These are phyloP conservation scores for Pichia sp. DNA, from an alignment of 1,139 yeast species.

Conservation along the genomic window DNA sequence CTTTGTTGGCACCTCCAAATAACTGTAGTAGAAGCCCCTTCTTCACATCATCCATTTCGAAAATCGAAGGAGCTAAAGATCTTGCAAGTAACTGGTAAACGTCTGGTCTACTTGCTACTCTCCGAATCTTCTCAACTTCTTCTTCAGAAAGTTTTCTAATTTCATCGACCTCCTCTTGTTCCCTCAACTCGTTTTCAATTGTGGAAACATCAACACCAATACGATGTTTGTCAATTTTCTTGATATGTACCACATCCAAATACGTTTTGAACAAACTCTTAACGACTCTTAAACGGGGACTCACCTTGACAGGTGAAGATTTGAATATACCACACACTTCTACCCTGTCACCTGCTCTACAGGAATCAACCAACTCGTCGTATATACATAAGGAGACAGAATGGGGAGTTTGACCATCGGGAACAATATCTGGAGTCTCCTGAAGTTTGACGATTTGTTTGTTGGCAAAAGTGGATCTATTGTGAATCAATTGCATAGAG, in stretches of 20 bases:
- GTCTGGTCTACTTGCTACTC: conserved; percentile 65
- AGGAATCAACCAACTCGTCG: conserved; percentile 90
- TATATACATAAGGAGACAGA: conserved; percentile 90
- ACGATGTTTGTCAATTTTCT: conserved; percentile 78
- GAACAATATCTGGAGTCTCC: conserved; percentile 97
- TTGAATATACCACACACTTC: conserved; percentile 95
- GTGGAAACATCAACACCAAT: conserved; percentile 79
- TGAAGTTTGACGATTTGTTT: conserved; percentile 91
- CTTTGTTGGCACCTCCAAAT: conserved; percentile 93
- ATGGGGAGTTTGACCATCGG: conserved; percentile 99
- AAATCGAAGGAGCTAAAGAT: conserved; percentile 92
- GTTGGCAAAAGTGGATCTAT: conserved; percentile 88
- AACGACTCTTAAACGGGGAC: conserved; percentile 78
- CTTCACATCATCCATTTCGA: conserved; percentile 93
- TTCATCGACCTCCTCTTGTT: conserved; percentile 67
- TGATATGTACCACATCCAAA: conserved; percentile 88
- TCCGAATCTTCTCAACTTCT: conserved; percentile 62
- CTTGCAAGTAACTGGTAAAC: conserved; percentile 84
- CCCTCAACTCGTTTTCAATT: conserved; percentile 50
- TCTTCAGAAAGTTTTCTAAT: conserved; percentile 61
- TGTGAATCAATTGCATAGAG: conserved; percentile 88
- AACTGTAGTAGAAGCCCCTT: conserved; percentile 89
- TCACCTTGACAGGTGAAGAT: conserved; percentile 85
- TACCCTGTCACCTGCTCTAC: conserved; percentile 95
- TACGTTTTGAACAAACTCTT: conserved; percentile 87